Base-by-base conservation (phyloP, 768 basidiomycete genomes). In the Lactarius tabidus region DNA sequence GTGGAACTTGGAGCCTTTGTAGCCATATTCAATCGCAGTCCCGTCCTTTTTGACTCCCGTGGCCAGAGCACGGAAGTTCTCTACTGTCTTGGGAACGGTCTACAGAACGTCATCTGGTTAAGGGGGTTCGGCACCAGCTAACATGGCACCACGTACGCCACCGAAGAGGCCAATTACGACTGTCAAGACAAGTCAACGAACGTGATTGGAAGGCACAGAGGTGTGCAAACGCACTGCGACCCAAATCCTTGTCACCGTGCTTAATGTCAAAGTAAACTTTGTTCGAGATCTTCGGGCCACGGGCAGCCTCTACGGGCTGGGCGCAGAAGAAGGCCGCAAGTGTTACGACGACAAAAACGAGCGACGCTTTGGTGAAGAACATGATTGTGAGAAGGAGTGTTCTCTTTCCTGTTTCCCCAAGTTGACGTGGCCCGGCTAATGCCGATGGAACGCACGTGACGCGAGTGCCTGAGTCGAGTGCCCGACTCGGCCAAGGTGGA, bases 1-100 rank as follows among this genome's bases (percentile, higher is more conserved):
- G 79, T 99, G 96, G 86, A 99, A 99, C 70, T 88, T 88, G 66
- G 93, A 95, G 52, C 93, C 95, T 77, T 96, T 90, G 84, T 94
- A 99, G 12, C 95, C 95, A 73, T 82, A 96, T 20, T 88, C 93
- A 60, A 81, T 72, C 36, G 78, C 74, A 1, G 82, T 81, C 66
- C 91, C 91, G 64, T 90, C 85, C 79, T 89, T 92, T 70, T 83
- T 85, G 71, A 86, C 80, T 64, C 95, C 92, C 41, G 93, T 92
- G 15, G 91, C 80, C 70, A 99, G 83, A 56, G 94, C 93, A 63
- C 94, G 89, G 86, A 98, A 98, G 84, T 98, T 98, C 83, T 95
- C 95, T 29, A 81, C 95, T 36, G 95, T 98, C 79, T 95, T 95
- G 61, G 95, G 95, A 54, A 97, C 95, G 55, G 93, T 93, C 90